These are phyloP conservation scores for Coprinellus aureogranulatus DNA, from an alignment of 768 basidiomycete genomes.

Conservation along the genomic window DNA sequence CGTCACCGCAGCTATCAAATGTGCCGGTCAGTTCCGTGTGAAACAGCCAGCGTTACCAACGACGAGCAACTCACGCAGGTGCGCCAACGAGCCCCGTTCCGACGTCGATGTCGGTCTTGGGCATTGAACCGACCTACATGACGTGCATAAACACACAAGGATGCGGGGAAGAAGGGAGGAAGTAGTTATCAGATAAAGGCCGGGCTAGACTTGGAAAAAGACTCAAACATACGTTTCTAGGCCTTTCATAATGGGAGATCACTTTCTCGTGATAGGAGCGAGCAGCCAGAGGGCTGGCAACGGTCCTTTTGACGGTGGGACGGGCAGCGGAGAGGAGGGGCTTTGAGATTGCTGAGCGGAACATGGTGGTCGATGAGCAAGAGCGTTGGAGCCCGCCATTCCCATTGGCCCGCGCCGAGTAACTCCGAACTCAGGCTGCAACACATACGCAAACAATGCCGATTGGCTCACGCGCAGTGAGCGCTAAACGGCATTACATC, in stretches of 20 bases:
- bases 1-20: constrained; percentile 80
- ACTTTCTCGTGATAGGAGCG: constrained; percentile 95
- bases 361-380: constrained; percentile 55
- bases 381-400: constrained; percentile 10
- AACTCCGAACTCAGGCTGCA: neutral
- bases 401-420: constrained; percentile 1
- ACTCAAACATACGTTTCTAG: constrained; percentile 78
- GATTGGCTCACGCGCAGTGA: neutral
- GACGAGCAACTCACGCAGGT: constrained; percentile 69
- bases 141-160: too few relatives aligned
- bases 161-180: too few relatives aligned
- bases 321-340: constrained; percentile 48
- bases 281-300: constrained; percentile 49
- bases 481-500: neutral
- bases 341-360: constrained; percentile 59
- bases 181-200: constrained; percentile 58
- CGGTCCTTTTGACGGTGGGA: constrained; percentile 35
- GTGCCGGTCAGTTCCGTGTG: constrained; percentile 29
- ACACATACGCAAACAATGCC: constrained; percentile 3
- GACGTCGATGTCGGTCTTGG: constrained; percentile 87
- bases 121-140: constrained; percentile 92
- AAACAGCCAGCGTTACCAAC: constrained; percentile 12
- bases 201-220: constrained; percentile 36
- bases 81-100: constrained; percentile 98
- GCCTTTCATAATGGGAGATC: constrained; percentile 95